Evolutionary conservation across 2,329 filamentous ascomycete genomes (phyloP), one percentile per base, ranked within the genome.

Genomic region (Neonectria hederae): DNA sequence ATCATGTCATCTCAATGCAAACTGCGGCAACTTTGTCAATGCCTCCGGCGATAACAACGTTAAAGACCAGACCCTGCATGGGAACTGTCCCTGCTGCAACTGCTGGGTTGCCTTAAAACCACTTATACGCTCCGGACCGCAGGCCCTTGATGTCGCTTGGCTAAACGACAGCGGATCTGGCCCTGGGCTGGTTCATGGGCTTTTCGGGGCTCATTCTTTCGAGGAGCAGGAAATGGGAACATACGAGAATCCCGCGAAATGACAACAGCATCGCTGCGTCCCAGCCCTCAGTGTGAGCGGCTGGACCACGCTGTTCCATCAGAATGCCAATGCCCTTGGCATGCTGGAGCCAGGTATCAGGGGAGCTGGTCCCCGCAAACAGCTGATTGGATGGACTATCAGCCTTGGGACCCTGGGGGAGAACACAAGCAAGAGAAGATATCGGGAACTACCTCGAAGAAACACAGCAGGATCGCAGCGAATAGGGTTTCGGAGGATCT

Each of bases 401-500:
- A 72, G 67, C 54, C 57, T 51, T 59, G 49, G 35, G 62, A 35
- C 48, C 45, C 32, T 26, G 26, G 43, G 24, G 54, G 28, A 51
- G 32, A 28, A 22, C 21, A n/a, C 13, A 24, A 38, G 45, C 30
- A 19, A 54, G 46, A 19, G 21, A 30, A 45, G 28, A 13, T 19
- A 26, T 22, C 6, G 45, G 46, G 17, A 32, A 65, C 52, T 72
- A 81, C 78, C 76, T 81, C 80, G 35, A 76, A 81, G 17, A 80
- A 69, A 57, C 79, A 79, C 43, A 82, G 68, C 42, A 82, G 66
- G 68, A 82, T 80, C 48, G 79, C 75, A 2, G 83, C 72, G 56
- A 78, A 81, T 26, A 81, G 69, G n/a, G 80, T 82, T 69, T 82
- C 80, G 1, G 78, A 72, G 14, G 77, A 70, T 63, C 72, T 77